Evolutionary conservation across 2,329 filamentous ascomycete genomes (phyloP).

Genomic region (Venturia oleaginea): DNA sequence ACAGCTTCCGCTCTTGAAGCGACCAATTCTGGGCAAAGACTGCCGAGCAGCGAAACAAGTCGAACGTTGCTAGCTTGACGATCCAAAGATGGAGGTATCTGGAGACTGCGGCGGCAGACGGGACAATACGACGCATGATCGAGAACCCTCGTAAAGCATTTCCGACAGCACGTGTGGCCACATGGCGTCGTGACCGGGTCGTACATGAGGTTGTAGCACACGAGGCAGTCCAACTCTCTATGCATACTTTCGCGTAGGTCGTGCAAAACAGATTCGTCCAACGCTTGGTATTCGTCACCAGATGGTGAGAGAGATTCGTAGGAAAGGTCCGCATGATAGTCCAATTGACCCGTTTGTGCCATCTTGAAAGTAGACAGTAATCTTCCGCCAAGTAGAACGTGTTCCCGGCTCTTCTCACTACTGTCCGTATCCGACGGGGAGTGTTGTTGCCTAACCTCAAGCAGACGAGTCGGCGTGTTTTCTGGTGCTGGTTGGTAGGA

Average conservation of each 20-base stretch:
- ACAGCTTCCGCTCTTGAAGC: conserved; percentile 47
- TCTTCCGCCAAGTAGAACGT: conserved; percentile 45
- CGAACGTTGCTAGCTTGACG: conserved; percentile 51
- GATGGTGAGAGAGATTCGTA: conserved; percentile 35
- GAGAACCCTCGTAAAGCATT: conserved; percentile 66
- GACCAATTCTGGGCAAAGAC: conserved; percentile 61
- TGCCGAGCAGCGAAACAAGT: conserved; percentile 53
- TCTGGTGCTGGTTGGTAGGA: conserved; percentile 16
- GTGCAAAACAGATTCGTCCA: conserved; percentile 45
- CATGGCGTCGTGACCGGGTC: conserved; percentile 79
- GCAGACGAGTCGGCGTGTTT: conserved; percentile 30
- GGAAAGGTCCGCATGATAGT: conserved; percentile 46
- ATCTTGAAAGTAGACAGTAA: conserved; percentile 59
- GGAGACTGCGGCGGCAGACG: conserved; percentile 61
- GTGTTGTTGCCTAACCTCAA: conserved; percentile 27
- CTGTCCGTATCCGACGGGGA: not conserved
- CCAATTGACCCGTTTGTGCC: conserved; percentile 52
- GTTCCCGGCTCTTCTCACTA: not conserved
- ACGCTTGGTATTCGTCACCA: conserved; percentile 27
- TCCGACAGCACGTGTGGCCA: conserved; percentile 81
- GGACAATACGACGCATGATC: conserved; percentile 64
- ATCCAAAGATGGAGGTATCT: conserved; percentile 41
- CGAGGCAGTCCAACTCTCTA: conserved; percentile 74
- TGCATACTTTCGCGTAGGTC: conserved; percentile 53
- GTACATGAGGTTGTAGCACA: conserved; percentile 74